Conservation (phyloP, 75 land plant species). For the Ceratopteris richardii region DNA sequence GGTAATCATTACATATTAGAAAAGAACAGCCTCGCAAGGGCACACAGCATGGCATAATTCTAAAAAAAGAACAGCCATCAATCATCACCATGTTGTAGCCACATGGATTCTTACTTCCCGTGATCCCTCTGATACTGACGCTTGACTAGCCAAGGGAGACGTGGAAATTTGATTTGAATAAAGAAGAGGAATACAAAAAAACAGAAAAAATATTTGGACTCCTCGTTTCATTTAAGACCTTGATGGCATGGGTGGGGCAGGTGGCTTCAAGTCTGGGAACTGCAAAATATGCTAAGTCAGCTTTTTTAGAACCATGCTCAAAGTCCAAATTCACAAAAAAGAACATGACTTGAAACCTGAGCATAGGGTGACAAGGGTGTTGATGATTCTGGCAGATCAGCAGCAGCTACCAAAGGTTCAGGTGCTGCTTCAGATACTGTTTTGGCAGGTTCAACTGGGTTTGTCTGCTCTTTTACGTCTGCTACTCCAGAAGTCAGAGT, state of each 20-base stretch:
- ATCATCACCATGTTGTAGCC: too few species aligned
- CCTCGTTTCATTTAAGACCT: constrained; percentile 16
- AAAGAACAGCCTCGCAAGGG: too few species aligned
- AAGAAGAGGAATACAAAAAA: too few species aligned
- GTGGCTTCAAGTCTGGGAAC: constrained; percentile 52
- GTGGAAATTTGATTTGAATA: too few species aligned
- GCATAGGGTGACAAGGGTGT: constrained; percentile 36
- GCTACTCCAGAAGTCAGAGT: background rate
- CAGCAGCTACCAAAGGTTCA: constrained; percentile 6
- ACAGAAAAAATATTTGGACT: too few species aligned
- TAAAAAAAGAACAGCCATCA: too few species aligned
- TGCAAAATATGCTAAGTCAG: constrained; percentile 14
- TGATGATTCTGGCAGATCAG: constrained; percentile 11
- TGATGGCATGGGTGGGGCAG: constrained; percentile 38
- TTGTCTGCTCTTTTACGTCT: background rate
- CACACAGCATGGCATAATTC: too few species aligned
- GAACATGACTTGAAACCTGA: constrained; percentile 15
- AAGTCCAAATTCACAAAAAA: background rate
- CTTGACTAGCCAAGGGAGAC: too few species aligned
- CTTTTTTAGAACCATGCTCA: background rate
- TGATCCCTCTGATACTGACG: background rate
- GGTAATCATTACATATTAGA: too few species aligned
- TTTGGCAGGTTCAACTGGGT: too few species aligned
- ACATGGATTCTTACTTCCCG: background rate
- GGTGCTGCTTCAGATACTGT: background rate